Evolutionary conservation across 768 basidiomycete species (phyloP).

Genomic region (Rubroboletus pulcherrimus): DNA sequence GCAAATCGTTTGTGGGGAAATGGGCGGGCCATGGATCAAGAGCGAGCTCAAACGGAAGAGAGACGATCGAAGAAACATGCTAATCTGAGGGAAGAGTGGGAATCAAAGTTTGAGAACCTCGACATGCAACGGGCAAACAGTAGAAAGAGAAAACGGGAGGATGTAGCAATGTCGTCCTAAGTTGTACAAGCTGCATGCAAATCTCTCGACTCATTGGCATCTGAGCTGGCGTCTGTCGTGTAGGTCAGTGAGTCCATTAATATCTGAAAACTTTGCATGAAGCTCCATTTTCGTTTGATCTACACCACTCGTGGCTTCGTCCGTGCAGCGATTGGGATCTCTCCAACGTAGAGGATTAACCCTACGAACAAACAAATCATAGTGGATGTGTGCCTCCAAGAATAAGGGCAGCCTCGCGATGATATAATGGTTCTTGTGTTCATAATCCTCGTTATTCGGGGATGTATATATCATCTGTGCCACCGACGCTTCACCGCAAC

Average conservation of each 20-base stretch:
- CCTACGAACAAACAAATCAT: neutral
- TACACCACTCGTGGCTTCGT: neutral
- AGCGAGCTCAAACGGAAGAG: constrained; percentile 10
- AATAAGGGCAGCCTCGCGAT: neutral
- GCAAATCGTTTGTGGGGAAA: constrained; percentile 38
- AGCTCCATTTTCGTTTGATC: neutral
- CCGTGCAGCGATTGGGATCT: neutral
- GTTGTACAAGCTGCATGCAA: neutral
- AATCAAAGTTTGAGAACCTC: constrained; percentile 35
- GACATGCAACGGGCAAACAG: constrained; percentile 23
- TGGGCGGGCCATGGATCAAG: constrained; percentile 35
- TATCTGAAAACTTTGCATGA: neutral
- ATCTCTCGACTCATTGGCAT: neutral
- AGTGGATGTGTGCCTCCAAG: neutral
- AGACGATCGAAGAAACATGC: constrained; percentile 39
- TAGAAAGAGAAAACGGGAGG: constrained; percentile 17
- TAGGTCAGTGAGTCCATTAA: neutral
- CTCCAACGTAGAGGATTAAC: neutral
- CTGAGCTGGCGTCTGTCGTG: neutral
- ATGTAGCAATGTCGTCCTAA: constrained; percentile 26
- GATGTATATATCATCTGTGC: neutral
- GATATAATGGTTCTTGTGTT: neutral
- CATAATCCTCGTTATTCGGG: neutral
- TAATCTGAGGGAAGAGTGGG: constrained; percentile 38
- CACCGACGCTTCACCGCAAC: constrained; percentile 22